A percentile compares a stretch with the other conserved stretches of the same genome.
Evolutionary conservation across 257 asterid species (phyloP).

Genomic region (Hygrophila difformis): DNA sequence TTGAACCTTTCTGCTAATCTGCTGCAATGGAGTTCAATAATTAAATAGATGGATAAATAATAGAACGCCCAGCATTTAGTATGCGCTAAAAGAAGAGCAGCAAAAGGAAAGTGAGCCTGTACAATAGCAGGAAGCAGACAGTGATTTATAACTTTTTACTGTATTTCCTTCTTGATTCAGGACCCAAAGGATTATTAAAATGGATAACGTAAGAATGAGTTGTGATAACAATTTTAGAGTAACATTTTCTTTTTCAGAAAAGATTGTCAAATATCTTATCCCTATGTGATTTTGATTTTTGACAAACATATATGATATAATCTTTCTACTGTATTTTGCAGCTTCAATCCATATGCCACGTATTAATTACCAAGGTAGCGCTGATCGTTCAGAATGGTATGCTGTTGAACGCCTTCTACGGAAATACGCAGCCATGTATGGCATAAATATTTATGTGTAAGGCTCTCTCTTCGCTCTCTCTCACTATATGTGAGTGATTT

Average conservation of each 20-base stretch:
- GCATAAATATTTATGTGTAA: conserved; percentile 62
- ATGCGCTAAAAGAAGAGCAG: no score
- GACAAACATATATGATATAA: not conserved
- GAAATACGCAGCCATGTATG: conserved; percentile 65
- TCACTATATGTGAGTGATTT: not conserved
- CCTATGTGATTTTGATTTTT: no score
- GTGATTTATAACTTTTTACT: no score
- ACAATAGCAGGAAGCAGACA: no score
- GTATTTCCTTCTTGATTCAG: no score
- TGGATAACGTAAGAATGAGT: not conserved
- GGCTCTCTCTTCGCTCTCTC: conserved; percentile 34
- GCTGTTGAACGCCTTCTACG: conserved; percentile 79
- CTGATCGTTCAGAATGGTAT: conserved; percentile 91
- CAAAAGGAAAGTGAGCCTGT: no score
- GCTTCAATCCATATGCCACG: conserved; percentile 97
- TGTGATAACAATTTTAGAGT: not conserved
- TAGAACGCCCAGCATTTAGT: no score
- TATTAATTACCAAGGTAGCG: conserved; percentile 63
- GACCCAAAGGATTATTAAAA: not conserved
- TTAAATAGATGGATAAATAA: no score
- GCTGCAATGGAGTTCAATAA: not conserved
- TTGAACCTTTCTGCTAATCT: not conserved
- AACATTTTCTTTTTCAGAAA: no score
- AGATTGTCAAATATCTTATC: no score
- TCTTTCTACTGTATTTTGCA: conserved; percentile 16